phyloP scores from a whole-genome alignment of 1,284 basidiomycete species.

The Gymnopus androsaceus region DNA sequence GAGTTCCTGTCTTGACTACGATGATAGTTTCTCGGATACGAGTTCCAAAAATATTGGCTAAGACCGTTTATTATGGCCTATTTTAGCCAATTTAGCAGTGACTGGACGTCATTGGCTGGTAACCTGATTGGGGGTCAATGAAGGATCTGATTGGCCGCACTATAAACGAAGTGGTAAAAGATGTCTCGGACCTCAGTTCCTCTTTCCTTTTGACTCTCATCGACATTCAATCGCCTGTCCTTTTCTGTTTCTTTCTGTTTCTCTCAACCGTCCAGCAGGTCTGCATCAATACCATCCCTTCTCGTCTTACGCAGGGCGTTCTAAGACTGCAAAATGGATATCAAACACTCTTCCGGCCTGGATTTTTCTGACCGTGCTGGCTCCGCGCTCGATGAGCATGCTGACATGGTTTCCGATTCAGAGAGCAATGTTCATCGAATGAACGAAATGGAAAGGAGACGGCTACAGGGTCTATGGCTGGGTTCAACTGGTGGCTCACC shows the following conservation, averaged over 20 bases:
- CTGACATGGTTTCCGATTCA: conserved; percentile 5
- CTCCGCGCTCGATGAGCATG: conserved; percentile 14
- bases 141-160: background rate
- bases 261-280: background rate
- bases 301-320: conserved; percentile 15
- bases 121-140: background rate
- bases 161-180: background rate
- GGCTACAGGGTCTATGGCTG: conserved; percentile 35
- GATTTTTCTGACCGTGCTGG: conserved; percentile 7
- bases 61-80: no score
- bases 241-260: conserved; percentile 7
- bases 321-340: no score
- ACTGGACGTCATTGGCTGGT: no score
- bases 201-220: background rate
- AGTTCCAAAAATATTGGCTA: no score
- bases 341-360: conserved; percentile 8
- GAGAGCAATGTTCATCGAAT: conserved; percentile 23
- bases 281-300: conserved; percentile 12
- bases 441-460: conserved; percentile 27
- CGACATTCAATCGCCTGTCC: conserved; percentile 12
- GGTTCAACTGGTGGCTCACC: conserved; percentile 45
- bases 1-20: no score
- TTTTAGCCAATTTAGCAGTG: no score
- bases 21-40: no score
- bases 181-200: background rate